Evolutionary conservation across 495 filamentous ascomycete species (phyloP), one percentile per base, ranked within the genome.

Genomic region (Aspergillus cavernicola): DNA sequence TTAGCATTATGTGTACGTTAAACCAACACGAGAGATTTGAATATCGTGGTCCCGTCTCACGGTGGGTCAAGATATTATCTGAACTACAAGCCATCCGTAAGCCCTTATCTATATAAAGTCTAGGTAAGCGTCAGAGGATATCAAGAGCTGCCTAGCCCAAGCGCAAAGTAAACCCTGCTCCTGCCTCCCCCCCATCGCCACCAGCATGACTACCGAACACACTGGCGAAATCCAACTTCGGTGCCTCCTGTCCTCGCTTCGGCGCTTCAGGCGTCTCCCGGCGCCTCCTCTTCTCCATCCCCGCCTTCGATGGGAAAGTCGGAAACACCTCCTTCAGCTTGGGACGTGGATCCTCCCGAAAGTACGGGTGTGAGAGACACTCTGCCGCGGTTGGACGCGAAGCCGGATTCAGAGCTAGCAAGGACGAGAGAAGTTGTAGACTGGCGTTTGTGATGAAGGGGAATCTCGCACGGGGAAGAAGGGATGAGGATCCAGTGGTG

Each of bases 221-320:
- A 69, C 92, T 89, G 32, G 71, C 77, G 56, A 90, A 80, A 52
- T 81, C 70, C 42, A 91, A 71, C 44, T 69, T 79, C 2, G 84
- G 85, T 44, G 84, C 87, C 59, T 87, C 70, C 47, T 72, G 83
- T 0, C 92, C 92, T 6, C 90, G 72, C 28, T 80, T 85, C 2
- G 93, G 93, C n/a, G 93, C 93, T 61, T 89, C 86, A 2, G 93
- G 93, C 36, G 86, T 96, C 51, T 80, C 84, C 23, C 82, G 67
- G 26, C 80, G 72, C 53, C 89, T 74, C 60, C 91, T 68, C 64
- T 85, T 88, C 78, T 98, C 93, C 78, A 92, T 87, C 1, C 90
- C 90, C 0, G 92, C 93, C 70, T 96, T 97, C 43, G 86, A 91
- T 2, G 93, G 93, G 64, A 96, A 98, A 0, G 89, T 92, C 13